Conservation (phyloP, 495 filamentous ascomycete genomes). For the Penicillium manginii region DNA sequence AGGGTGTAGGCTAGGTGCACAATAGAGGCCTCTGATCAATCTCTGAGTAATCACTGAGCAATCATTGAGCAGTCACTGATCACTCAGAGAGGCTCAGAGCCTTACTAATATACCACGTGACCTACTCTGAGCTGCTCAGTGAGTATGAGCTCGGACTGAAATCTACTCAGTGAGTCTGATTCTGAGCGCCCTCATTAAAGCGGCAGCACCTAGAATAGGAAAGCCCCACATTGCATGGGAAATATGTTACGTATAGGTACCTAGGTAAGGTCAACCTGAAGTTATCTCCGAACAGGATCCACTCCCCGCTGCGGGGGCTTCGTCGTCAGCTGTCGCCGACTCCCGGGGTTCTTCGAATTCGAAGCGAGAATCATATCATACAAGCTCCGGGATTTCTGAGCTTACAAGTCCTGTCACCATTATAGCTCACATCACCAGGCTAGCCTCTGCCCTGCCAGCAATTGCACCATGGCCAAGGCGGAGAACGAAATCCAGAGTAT, state of each 20-base stretch:
- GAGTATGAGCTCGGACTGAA: background rate
- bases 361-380: background rate
- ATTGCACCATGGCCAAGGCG: conserved; percentile 19
- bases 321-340: background rate
- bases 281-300: conserved; percentile 2
- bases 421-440: background rate
- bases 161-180: background rate
- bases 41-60: background rate
- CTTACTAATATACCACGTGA: background rate
- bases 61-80: background rate
- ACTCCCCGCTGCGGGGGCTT: conserved; percentile 5
- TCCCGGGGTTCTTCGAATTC: background rate
- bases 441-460: background rate
- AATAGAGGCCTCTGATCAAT: background rate
- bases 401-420: background rate
- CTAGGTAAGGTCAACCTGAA: no score
- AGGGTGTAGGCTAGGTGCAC: background rate
- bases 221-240: background rate
- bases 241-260: background rate
- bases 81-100: background rate
- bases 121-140: conserved; percentile 1
- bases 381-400: no score
- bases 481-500: conserved; percentile 17
- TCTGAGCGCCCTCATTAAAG: conserved; percentile 2
- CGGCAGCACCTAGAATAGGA: conserved; percentile 1